Base-by-base conservation (phyloP, 2,329 filamentous ascomycete species). In the Trichoderma hamatum region DNA sequence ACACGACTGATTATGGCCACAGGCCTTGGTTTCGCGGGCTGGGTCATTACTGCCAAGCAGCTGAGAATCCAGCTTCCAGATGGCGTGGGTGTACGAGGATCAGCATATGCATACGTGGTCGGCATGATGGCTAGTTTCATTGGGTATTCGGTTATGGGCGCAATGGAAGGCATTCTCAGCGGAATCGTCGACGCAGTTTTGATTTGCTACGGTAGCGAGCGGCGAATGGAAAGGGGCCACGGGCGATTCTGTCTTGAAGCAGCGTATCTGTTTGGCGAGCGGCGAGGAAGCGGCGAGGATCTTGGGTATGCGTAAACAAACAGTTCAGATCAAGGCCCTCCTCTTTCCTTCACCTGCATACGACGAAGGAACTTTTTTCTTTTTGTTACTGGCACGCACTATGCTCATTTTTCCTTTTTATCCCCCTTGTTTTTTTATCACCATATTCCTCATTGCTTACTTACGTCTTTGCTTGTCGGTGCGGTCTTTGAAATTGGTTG, bases 141-240 rank as follows among this genome's bases (percentile, higher is more conserved):
- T 73, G 96, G 96, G 9, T 99, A 96, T 90, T 94, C 93, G 5
- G 90, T 98, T 1, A 84, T 99, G 62, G 93, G 94, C 30, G 92
- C 94, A 2, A 95, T 97, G 86, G 94, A 97, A 77, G 92, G 93
- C 16, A 91, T 97, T 21, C 82, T 97, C 28, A 92, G 92, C 63
- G 93, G 93, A 65, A 94, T 97, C 64, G 88, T 97, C 5, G 94
- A 97, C 79, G 94, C 92, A 3, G 90, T 93, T 43, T 87, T 98
- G 28, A 90, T 99, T 14, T 99, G 96, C 82, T 98, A 97, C 87
- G 94, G 92, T 30, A 97, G 93, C 75, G 96, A 99, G 81, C 86
- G 91, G 73, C 88, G 86, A 63, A 90, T 90, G 80, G 86, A 84
- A 67, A 87, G 86, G 71, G 88, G 87, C 24, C 87, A 85, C 62